Evolutionary conservation across 2,329 filamentous ascomycete genomes (phyloP), one percentile per base, ranked within the genome.

Genomic region (Fusarium neocosmosporiellum): DNA sequence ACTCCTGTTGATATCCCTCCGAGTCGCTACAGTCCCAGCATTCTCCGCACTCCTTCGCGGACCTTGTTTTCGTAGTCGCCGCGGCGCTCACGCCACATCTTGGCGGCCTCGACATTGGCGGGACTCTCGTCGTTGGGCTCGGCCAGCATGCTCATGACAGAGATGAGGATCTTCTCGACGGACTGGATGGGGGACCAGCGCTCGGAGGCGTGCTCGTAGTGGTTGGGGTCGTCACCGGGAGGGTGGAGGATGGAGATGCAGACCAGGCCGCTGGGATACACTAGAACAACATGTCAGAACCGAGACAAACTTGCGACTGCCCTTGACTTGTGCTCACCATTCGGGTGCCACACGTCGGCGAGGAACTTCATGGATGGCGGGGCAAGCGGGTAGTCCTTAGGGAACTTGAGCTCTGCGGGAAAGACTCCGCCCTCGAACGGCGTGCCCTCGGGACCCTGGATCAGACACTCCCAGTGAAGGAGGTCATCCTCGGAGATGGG

Each of bases 161-260:
- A 95, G 66, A 98, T 95, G 75, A 98, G 87, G 76, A 98, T 98
- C 87, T 98, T 98, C 85, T 98, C 96, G 75, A 98, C 96, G 67
- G 93, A 96, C 85, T 98, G 96, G 71, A 98, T 98, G 14, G 96
- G 96, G 31, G 93, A 96, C 96, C 96, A 98, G 72, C 96, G 92
- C 86, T 98, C 96, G 2, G 93, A 95, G 9, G 96, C 96, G 78
- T 96, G 94, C 84, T 98, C 96, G 88, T 98, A 98, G 86, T 98
- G 95, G 85, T 98, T 98, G 63, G 96, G 96, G 83, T 98, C 96
- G 84, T 98, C 96, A 78, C 96, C 96, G 4, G 96, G 96, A 4
- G 96, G 93, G 83, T 98, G 96, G 3, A 98, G 91, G 85, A 98
- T 98, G n/a, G 94, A 97, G 79, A 98, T 98, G 86, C 96, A 98